Base-by-base conservation (phyloP, 1,139 yeast genomes). In the Hansenula sp. region DNA sequence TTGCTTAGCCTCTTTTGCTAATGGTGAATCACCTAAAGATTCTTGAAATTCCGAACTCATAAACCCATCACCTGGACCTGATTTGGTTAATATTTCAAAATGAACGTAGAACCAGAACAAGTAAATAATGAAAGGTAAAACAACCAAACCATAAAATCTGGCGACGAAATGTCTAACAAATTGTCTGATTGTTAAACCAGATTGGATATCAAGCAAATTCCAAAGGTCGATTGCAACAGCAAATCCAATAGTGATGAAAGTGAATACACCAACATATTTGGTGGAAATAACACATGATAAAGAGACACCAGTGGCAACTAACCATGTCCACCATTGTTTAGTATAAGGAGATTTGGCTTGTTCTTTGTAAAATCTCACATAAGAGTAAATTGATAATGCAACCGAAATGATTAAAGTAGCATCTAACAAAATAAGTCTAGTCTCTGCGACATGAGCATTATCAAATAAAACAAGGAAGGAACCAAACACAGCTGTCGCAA, bases 41-140 rank as follows among this genome's bases (percentile, higher is more conserved):
- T 88, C 96, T 65, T 92, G 97, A 71, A 94, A 94, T 44, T 83
- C 94, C 4, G 92, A 71, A 16, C 94, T 77, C 98, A 94, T 94
- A 62, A 90, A 90, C 6, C 73, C 70, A 62, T 94, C 97, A 45
- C 99, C 99, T 7, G 97, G 94, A 27, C 99, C 99, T 1, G 97
- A 89, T 53, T 77, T 81, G 46, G 65, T 75, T 54, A 94, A 76
- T 34, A 92, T 73, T 30, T 79, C 74, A 63, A 94, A 92, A 64
- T 94, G 99, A 43, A 90, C 74, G 65, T 81, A 88, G 68, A 94
- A 94, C 97, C 98, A 94, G 57, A 80, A 83, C 56, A 94, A 70
- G 61, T 87, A 94, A 52, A 92, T 74, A 31, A 76, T 50, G 59
- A 92, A 87, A 25, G 99, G 99, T 26, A 89, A 64, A 13, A 87